phyloP scores from a whole-genome alignment of 805 yeast species.

The Candida chilensis region DNA sequence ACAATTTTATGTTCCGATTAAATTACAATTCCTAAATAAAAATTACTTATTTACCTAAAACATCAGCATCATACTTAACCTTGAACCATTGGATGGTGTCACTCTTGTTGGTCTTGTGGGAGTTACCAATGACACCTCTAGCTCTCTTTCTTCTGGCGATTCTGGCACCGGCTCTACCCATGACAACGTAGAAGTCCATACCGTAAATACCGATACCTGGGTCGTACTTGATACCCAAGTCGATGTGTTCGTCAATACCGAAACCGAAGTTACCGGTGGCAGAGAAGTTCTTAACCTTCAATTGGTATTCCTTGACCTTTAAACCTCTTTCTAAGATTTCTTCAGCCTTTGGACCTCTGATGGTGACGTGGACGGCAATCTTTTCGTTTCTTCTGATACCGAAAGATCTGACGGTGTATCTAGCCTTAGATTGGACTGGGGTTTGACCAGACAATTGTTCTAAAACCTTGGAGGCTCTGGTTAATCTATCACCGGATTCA shows the following conservation, averaged over 20 bases:
- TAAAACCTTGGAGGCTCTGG: conserved; percentile 99
- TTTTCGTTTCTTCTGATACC: conserved; percentile 99
- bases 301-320: conserved; percentile 99
- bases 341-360: conserved; percentile 99
- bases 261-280: conserved; percentile 99
- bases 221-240: conserved; percentile 99
- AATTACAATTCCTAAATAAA: no score
- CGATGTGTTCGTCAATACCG: conserved; percentile 99
- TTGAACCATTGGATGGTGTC: conserved; percentile 98
- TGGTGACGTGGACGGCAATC: conserved; percentile 98
- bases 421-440: conserved; percentile 99
- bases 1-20: no score
- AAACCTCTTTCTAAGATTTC: conserved; percentile 99
- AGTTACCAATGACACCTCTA: conserved; percentile 79
- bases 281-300: conserved; percentile 89
- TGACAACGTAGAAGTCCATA: conserved; percentile 99
- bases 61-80: conserved; percentile 99
- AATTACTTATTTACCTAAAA: conserved; percentile 71
- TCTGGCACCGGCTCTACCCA: conserved; percentile 99
- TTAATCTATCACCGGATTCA: conserved; percentile 99
- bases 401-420: conserved; percentile 99
- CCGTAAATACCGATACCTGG: conserved; percentile 99
- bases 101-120: conserved; percentile 86
- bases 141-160: conserved; percentile 98
- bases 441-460: conserved; percentile 99